A percentile compares a stretch with the other conserved stretches of the same genome.
These are phyloP conservation scores for Cyclotella kingstonii DNA, from an alignment of 108 stramenopile genomes.

Conservation along the genomic window DNA sequence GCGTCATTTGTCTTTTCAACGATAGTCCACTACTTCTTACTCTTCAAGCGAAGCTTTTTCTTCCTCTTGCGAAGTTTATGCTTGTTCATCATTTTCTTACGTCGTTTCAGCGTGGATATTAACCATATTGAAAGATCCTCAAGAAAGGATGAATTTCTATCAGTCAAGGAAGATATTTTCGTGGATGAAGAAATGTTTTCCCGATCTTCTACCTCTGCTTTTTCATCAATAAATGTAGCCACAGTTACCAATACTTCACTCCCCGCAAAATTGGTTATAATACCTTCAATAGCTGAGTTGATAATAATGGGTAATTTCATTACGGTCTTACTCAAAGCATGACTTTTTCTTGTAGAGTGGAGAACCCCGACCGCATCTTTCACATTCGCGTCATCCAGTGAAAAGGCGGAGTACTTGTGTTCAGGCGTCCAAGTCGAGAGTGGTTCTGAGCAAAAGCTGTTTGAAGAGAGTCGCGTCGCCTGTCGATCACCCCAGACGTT, in stretches of 20 bases:
- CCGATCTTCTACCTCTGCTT: not conserved
- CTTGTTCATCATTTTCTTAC: conserved; percentile 87
- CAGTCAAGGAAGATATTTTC: not conserved
- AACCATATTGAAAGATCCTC: conserved; percentile 38
- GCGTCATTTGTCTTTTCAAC: too few relatives aligned
- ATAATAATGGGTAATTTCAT: not conserved
- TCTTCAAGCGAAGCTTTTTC: conserved; percentile 78
- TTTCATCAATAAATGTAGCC: not conserved
- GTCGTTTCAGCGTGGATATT: conserved; percentile 78
- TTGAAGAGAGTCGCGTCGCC: too few relatives aligned
- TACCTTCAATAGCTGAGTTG: conserved; percentile 1
- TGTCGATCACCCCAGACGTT: too few relatives aligned
- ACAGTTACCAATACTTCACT: not conserved
- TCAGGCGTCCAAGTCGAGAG: too few relatives aligned
- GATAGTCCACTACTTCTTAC: conserved; percentile 51
- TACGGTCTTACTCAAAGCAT: too few relatives aligned
- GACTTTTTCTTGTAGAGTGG: too few relatives aligned
- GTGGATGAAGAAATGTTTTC: conserved; percentile 2
- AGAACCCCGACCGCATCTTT: too few relatives aligned
- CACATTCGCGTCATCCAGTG: too few relatives aligned
- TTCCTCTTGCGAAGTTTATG: conserved; percentile 85
- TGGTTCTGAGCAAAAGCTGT: too few relatives aligned
- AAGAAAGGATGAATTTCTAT: not conserved
- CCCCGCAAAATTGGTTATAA: conserved; percentile 7
- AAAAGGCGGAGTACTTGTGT: too few relatives aligned